phyloP scores from a whole-genome alignment of 768 basidiomycete genomes.

The Suillus fuscotomentosus region DNA sequence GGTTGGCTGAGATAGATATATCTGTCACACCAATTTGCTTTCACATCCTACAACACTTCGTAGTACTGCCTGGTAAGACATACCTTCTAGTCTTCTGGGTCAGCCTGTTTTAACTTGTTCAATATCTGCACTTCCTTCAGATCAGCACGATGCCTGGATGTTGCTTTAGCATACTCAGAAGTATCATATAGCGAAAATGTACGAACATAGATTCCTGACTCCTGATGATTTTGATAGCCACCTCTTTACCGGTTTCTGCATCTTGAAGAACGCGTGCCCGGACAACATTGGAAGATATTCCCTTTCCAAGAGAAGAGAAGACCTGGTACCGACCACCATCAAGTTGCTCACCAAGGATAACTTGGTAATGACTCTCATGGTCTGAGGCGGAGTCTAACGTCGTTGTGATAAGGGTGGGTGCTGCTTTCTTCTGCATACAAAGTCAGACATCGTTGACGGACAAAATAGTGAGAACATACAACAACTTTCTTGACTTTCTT shows the following conservation, averaged over 20 bases:
- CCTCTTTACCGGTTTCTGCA: constrained; percentile 64
- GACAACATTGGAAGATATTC: constrained; percentile 98
- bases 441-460: constrained; percentile 8
- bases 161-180: constrained; percentile 6
- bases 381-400: constrained; percentile 90
- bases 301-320: constrained; percentile 94
- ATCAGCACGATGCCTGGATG: constrained; percentile 88
- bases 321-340: constrained; percentile 94
- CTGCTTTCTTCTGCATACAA: constrained; percentile 40
- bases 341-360: constrained; percentile 92
- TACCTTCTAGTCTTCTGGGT: constrained; percentile 90
- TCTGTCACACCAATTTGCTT: constrained; percentile 65
- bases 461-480: constrained; percentile 33
- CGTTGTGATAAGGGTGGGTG: constrained; percentile 69
- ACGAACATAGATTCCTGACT: constrained; percentile 96
- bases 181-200: constrained; percentile 6
- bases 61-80: constrained; percentile 54
- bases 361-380: constrained; percentile 91
- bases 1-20: constrained; percentile 31
- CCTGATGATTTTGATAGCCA: constrained; percentile 96
- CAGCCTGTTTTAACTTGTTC: constrained; percentile 81
- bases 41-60: constrained; percentile 70
- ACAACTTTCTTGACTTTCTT: constrained; percentile 60
- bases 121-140: constrained; percentile 90
- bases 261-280: constrained; percentile 82